Base-by-base conservation (phyloP, 2,329 filamentous ascomycete genomes). In the Lachnellula arida region DNA sequence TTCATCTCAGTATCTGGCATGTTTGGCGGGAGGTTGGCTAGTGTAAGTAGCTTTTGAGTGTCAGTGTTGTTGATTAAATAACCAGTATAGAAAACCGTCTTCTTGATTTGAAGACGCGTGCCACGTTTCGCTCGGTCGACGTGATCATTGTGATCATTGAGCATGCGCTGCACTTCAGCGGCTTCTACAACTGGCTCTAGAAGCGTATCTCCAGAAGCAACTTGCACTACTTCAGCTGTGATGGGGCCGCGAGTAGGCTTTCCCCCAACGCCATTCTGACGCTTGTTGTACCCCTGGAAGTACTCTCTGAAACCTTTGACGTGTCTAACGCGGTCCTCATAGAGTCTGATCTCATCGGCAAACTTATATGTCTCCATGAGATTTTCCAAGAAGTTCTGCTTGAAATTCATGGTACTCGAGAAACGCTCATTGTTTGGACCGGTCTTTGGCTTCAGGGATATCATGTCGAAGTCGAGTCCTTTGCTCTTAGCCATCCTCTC, bases 11-110 rank as follows among this genome's bases (percentile, higher is more conserved):
- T 79, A 50, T 88, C 84, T 28, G 84, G 78, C 53, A 85, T 75
- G 56, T 81, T 79, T 4, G 76, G 67, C 4, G 87, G 86, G 19
- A 90, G 75, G 51, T 84, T 73, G 32, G 86, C 84, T n/a, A 96
- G 78, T 5, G 81, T 80, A 54, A 89, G 81, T 39, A 97, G 77
- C 54, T 81, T 84, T 67, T 88, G 82, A 2, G 86, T 87, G 70
- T 94, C 89, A 25, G 81, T 77, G 48, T 84, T 78, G 42, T 79
- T 79, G 62, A 99, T 86, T 72, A 96, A 83, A 73, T 99, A 97
- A 49, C 90, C 91, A 1, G 94, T 97, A 73, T 93, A 97, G 72
- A 91, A 91, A 49, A 96, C 87, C 1, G 85, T 90, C 69, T 92
- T 92, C 71, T 89, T 91, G 70, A 99, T 90, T 63, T 82, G 80